Evolutionary conservation across 2,329 filamentous ascomycete species (phyloP), one percentile per base, ranked within the genome.

Genomic region (Macrophomina pseudophaseolina): DNA sequence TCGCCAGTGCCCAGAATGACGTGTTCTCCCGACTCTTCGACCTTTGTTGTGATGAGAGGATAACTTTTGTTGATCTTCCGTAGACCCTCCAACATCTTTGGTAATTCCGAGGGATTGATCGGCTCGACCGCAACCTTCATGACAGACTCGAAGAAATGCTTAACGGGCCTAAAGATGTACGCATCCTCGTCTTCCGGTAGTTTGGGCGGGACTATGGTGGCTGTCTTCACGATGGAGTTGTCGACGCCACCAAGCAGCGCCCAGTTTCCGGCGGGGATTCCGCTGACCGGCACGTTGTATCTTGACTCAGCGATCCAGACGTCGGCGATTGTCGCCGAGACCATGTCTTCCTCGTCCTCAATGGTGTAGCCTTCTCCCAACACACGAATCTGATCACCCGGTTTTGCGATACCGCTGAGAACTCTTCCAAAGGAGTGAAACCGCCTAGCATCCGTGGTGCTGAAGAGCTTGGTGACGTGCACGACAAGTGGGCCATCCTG

Each of bases 31-130:
- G 93, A 97, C 80, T 99, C 95, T 78, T 99, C 95, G 3, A 99
- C 95, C 78, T 98, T 98, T 4, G 95, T 99, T 12, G 91, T 92
- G 72, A 98, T 92, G 32, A 99, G 86, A 35, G 95, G 95, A 73
- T 98, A 99, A 73, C 92, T 97, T 80, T 99, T 99, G 84, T 97
- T 97, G 80, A 99, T 91, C 76, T 97, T 97, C 60, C 95, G 90
- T 58, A 99, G 85, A 66, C 95, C 95, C 76, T 99, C 95, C 71
- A 99, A 85, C 95, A 99, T 99, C 82, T 99, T 99, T 11, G 95
- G 95, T 38, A 99, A 84, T 79, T 99, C 95, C 0, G 94, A 98
- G 2, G 95, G 95, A 77, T 98, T 99, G 78, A 99, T 95, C 1
- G 95, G 95, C 80, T 99, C 95, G 8, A 99, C 94, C 0, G 95